Evolutionary conservation across 257 asterid genomes (phyloP).

Genomic region (Striga asiatica): DNA sequence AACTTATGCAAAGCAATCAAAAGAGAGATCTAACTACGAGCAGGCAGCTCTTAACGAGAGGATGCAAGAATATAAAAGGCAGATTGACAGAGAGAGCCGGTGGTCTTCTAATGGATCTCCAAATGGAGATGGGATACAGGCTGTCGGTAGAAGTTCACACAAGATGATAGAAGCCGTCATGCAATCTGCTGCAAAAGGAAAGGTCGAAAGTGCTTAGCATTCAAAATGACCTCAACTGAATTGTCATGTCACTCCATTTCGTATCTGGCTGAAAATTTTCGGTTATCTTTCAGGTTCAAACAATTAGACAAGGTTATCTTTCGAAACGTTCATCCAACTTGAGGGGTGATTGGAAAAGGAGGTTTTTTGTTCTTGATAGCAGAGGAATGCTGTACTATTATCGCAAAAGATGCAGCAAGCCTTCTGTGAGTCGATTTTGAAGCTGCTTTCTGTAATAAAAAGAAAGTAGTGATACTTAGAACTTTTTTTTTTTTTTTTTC

Average conservation of each 20-base stretch:
- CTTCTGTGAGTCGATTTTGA: slow-evolving; percentile 69
- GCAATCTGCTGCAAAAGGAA: slow-evolving; percentile 98
- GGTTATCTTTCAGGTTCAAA: slow-evolving; percentile 76
- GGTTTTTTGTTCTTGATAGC: slow-evolving; percentile 99
- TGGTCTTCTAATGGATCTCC: slow-evolving; percentile 89
- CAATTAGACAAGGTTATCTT: slow-evolving; percentile 97
- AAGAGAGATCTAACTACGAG: slow-evolving; percentile 90
- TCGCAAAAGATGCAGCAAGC: slow-evolving; percentile 92
- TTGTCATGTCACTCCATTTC: slow-evolving; percentile 6
- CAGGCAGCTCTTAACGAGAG: slow-evolving; percentile 96
- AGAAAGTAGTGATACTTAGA: not conserved
- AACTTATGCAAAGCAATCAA: slow-evolving; percentile 91
- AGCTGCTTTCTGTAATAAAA: not conserved
- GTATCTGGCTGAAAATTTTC: slow-evolving; percentile 20
- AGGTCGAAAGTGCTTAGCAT: slow-evolving; percentile 35
- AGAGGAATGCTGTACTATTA: slow-evolving; percentile 98
- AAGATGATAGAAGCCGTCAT: slow-evolving; percentile 98
- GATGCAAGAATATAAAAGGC: slow-evolving; percentile 96
- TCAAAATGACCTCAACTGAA: slow-evolving; percentile 7
- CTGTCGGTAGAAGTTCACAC: slow-evolving; percentile 97
- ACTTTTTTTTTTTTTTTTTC: not conserved
- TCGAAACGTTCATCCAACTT: slow-evolving; percentile 91
- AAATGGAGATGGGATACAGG: slow-evolving; percentile 96
- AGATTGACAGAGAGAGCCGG: slow-evolving; percentile 87
- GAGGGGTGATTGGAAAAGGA: slow-evolving; percentile 99